phyloP scores from a whole-genome alignment of 1,139 yeast genomes.

The Yamadazyma dushanensis region DNA sequence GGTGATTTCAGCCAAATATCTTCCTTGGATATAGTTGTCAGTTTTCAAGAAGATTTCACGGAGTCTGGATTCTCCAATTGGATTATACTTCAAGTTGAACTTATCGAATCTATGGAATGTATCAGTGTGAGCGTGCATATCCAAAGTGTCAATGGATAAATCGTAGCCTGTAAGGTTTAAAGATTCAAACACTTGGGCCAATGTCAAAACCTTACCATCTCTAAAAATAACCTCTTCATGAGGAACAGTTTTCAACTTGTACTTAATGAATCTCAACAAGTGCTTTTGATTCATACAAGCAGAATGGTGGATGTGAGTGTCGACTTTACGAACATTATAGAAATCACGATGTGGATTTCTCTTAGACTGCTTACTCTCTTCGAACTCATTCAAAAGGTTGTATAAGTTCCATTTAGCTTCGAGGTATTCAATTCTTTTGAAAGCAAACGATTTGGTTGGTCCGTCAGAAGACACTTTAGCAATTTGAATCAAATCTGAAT shows the following conservation, averaged over 20 bases:
- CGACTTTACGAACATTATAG: slow-evolving; percentile 96
- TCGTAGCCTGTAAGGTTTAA: slow-evolving; percentile 91
- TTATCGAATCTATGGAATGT: slow-evolving; percentile 97
- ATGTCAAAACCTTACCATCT: slow-evolving; percentile 87
- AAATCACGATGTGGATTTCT: slow-evolving; percentile 91
- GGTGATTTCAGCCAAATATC: slow-evolving; percentile 89
- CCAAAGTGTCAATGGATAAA: slow-evolving; percentile 91
- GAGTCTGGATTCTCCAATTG: slow-evolving; percentile 95
- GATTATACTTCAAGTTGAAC: slow-evolving; percentile 95
- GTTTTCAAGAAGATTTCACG: slow-evolving; percentile 95
- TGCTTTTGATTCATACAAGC: slow-evolving; percentile 99
- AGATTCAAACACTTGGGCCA: slow-evolving; percentile 85
- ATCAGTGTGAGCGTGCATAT: slow-evolving; percentile 99
- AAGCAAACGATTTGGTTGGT: slow-evolving; percentile 96
- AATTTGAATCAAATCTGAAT: slow-evolving; percentile 74
- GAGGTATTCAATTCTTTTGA: slow-evolving; percentile 84
- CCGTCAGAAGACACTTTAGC: slow-evolving; percentile 83
- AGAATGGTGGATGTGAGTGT: slow-evolving; percentile 97
- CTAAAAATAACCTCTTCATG: slow-evolving; percentile 90
- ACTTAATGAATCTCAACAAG: slow-evolving; percentile 87
- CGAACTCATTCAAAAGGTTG: slow-evolving; percentile 83
- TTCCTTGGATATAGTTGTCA: slow-evolving; percentile 86
- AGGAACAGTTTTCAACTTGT: slow-evolving; percentile 64
- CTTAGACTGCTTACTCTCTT: slow-evolving; percentile 81
- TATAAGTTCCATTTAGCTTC: slow-evolving; percentile 98